phyloP scores from a whole-genome alignment of 208 protist species.

The Ichthyophonus hoferi region DNA sequence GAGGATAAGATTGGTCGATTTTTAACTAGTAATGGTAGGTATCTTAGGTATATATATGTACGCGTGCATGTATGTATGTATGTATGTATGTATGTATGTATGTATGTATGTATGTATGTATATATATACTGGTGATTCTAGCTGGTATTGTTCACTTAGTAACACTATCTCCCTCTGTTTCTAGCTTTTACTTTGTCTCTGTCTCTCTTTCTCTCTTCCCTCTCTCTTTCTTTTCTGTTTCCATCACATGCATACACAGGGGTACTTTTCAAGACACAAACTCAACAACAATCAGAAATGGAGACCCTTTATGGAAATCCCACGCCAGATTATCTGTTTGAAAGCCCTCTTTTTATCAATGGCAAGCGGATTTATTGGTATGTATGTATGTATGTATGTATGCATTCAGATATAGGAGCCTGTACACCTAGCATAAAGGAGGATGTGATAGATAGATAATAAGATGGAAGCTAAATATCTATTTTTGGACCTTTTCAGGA shows the following conservation, averaged over 20 bases:
- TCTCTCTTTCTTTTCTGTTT: no score
- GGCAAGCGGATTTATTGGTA: no score
- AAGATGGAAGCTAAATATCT: not conserved
- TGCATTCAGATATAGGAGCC: not conserved
- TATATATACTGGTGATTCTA: not conserved
- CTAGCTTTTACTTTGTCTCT: no score
- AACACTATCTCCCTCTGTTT: no score
- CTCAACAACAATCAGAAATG: no score
- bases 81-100: slow-evolving; percentile 8
- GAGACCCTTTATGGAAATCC: no score
- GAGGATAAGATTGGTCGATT: not conserved
- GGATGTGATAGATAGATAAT: not conserved
- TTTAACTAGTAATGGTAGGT: not conserved
- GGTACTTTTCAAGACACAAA: no score
- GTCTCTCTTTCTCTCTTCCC: no score
- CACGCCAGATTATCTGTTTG: no score
- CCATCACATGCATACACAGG: no score
- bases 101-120: slow-evolving; percentile 5
- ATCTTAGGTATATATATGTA: not conserved
- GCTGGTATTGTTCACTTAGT: not conserved
- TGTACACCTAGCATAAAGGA: not conserved
- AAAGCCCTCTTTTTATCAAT: no score
- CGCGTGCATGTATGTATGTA: not conserved
- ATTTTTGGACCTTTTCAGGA: no score
- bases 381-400: slow-evolving; percentile 1